Base-by-base conservation (phyloP, 306 rosid species). In the Cicer cuneatum region DNA sequence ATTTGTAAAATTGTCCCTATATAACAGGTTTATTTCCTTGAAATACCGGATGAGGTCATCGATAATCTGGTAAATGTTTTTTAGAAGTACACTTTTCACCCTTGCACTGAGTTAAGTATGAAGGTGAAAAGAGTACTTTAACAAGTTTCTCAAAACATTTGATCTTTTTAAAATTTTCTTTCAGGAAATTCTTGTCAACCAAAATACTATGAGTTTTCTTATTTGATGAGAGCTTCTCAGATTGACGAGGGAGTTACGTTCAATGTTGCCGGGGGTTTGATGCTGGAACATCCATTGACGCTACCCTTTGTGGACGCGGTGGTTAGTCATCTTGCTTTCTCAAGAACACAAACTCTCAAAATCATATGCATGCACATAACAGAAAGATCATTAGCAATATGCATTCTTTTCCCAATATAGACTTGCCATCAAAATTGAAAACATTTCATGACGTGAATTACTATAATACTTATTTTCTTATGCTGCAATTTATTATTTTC, bases 251-350 rank as follows among this genome's bases (percentile, higher is more conserved):
- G 84, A 59, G 33, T 86, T 59, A 85, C 98, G 8, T 85, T 87
- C 85, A 83, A 88, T 14, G 96, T 88, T 68, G 96, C 93, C 7
- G 95, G 96, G 39, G 98, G 98, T 78, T 82, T 94, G 87, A 91
- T 90, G 87, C 91, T 92, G 78, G 96, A 94, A 83, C 92, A 94
- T 88, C 98, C 98, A 35, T 53, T 94, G 80, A 92, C 89, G 37
- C 79, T 73, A 59, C 97, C 97, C 29, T 90, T 90, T 76, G 96
- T 90, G 35, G 96, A 94, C 75, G 87, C 95, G 5, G 97, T 91
- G 90, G 98, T 94, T 77, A 86, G 93, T 63, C 61, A 43, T 59
- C 69, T 47, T 78, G 8, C 69, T 18, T 65, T 71, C 69, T 33
- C 52, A 21, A 59, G 7, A 35, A 13, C 80, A 43, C 46, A 65